Evolutionary conservation across 2,329 filamentous ascomycete species (phyloP).

Genomic region (Penicillium sp.): DNA sequence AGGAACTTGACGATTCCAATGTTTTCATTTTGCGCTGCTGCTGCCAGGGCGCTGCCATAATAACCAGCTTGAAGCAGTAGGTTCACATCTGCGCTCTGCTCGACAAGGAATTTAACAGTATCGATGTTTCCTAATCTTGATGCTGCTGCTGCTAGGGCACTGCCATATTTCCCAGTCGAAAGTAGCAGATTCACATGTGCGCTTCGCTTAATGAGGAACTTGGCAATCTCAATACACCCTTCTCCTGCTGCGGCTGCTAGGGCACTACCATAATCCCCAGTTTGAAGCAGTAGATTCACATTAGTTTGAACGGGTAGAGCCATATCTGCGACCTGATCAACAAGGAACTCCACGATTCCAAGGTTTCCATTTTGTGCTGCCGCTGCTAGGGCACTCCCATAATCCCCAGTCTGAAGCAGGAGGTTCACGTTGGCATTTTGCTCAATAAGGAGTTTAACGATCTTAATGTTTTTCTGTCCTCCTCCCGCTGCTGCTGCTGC

Average conservation of each 20-base stretch:
- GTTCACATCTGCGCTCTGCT: slow-evolving; percentile 4
- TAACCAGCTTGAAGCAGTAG: neutral
- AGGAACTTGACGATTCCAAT: too few relatives aligned
- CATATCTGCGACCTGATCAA: neutral
- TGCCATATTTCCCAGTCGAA: neutral
- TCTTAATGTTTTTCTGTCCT: neutral
- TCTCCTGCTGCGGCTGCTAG: neutral
- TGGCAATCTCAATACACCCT: neutral
- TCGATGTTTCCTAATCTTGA: neutral
- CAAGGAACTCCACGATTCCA: too few relatives aligned
- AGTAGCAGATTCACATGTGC: slow-evolving; percentile 4
- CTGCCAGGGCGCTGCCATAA: slow-evolving; percentile 1
- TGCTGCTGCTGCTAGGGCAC: neutral
- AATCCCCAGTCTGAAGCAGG: neutral
- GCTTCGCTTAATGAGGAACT: slow-evolving; percentile 3
- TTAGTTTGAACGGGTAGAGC: neutral
- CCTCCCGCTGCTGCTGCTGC: neutral
- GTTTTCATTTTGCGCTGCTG: neutral
- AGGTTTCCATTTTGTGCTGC: too few relatives aligned
- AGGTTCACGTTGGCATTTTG: neutral
- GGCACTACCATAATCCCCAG: neutral
- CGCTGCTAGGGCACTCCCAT: slow-evolving; percentile 1
- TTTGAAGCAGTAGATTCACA: neutral
- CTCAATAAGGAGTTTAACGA: neutral
- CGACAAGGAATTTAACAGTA: neutral